phyloP scores from a whole-genome alignment of 2,329 filamentous ascomycete genomes.

The Tolypocladium paradoxum region DNA sequence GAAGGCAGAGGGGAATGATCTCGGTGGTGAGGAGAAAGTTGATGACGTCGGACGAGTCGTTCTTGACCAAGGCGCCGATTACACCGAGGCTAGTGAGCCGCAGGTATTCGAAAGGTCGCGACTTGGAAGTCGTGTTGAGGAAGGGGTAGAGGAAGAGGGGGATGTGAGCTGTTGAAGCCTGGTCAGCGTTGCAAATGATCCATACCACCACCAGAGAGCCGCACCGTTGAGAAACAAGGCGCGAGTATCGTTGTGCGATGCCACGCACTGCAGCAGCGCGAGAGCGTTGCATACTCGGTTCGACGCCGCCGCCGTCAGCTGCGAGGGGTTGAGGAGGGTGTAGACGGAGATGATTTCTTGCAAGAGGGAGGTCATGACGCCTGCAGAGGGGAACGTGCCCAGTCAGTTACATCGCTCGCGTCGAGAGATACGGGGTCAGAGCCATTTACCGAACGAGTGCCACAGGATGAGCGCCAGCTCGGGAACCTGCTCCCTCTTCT shows the following conservation, averaged over 20 bases:
- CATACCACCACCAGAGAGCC: conserved; percentile 8
- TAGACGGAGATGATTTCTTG: conserved; percentile 99
- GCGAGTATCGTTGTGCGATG: conserved; percentile 92
- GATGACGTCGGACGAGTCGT: conserved; percentile 96
- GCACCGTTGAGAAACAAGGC: conserved; percentile 87
- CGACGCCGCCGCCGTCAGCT: conserved; percentile 92
- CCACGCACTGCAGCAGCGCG: conserved; percentile 90
- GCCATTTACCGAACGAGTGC: conserved; percentile 84
- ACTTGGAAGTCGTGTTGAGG: conserved; percentile 97
- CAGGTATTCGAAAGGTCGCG: conserved; percentile 92
- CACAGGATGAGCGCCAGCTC: conserved; percentile 92
- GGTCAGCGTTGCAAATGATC: conserved; percentile 3
- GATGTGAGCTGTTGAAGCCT: conserved; percentile 63
- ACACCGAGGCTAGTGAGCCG: conserved; percentile 92
- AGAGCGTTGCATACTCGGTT: conserved; percentile 97
- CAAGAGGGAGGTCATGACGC: conserved; percentile 93
- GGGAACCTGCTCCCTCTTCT: conserved; percentile 96
- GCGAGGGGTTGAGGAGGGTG: conserved; percentile 88
- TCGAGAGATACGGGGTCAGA: neutral
- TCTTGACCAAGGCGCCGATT: conserved; percentile 95
- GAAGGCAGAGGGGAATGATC: conserved; percentile 92
- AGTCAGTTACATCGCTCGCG: neutral
- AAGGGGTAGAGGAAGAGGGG: conserved; percentile 97
- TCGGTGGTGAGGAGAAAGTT: conserved; percentile 98
- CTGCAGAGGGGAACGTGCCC: conserved; percentile 30